Evolutionary conservation across 805 yeast species (phyloP), one percentile per base, ranked within the genome.

Genomic region (Starmerella lactis-condensi): DNA sequence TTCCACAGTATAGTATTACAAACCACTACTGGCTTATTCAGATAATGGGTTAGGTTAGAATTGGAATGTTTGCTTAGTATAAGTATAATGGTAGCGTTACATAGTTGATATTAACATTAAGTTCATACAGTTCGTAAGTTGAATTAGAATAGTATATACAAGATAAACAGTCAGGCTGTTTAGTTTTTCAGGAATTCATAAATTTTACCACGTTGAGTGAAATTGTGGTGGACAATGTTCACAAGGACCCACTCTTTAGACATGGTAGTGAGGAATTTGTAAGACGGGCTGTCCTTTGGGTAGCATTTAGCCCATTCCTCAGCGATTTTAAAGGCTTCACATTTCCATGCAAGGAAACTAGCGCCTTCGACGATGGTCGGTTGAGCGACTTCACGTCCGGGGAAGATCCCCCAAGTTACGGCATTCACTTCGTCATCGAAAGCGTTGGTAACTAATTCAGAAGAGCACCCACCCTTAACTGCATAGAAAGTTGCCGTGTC

Each of bases 361-460:
- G 73, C 70, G 47, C 72, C 75, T 52, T 85, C 96, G 14, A 85
- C 95, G 51, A 85, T 81, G 0, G 96, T 85, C 31, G 96, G 95
- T 58, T 85, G 96, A 40, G 79, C 64, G 32, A 85, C 76, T 57
- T 85, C 95, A 48, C 75, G 75, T 23, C 93, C 93, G 17, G 96
- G 95, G 69, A 79, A 82, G 33, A 83, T 81, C 40, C 96, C 96
- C 96, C 96, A 85, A 13, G 96, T 85, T 34, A 85, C 95, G 6
- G 96, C 94, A 49, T 79, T 83, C 40, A 91, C 82, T 39, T 71
- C 75, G 35, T 72, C 78, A 27, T 67, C 72, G 16, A 65, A 65
- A 29, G 81, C 70, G 53, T 83, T 83, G 30, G 92, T 68, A 13
- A 42, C 40, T 32, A 82, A 58, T 25, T 68, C 54, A 2, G 69